Base-by-base conservation (phyloP, 139 green algal genomes). In the Ulvella scutata region DNA sequence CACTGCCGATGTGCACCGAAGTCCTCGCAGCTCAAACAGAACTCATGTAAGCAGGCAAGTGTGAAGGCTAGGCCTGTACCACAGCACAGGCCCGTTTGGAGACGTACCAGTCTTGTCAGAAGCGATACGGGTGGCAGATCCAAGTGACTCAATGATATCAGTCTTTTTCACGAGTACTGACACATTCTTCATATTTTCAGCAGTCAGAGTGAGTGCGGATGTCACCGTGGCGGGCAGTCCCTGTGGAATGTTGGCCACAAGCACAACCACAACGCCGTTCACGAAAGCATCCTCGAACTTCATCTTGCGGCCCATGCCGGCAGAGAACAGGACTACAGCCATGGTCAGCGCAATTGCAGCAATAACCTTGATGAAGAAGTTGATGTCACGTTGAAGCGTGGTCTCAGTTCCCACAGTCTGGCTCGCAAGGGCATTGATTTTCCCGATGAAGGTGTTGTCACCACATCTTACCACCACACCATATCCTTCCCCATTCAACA, bases 91-190 rank as follows among this genome's bases (percentile, higher is more conserved):
- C n/a, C n/a, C n/a, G n/a, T n/a, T 75, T 13, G 39, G 34, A 74
- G n/a, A 38, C 17, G 37, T 13, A 59, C 81, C 82, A 4, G 82
- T 87, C 72, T 87, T 87, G 78, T 87, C 82, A 4, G 43, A 79
- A 61, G 78, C 82, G 72, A 85, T 85, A 62, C 83, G 76, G 3
- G 79, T 88, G 7, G 82, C 43, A 17, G 43, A 77, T 7, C 83
- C 83, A 10, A 88, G 76, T 9, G 83, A 84, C 79, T 85, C 80
- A 38, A 85, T 79, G 62, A 82, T 82, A 72, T 80, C 75, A 33
- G 74, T 81, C n/a, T 74, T 73, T 72, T 85, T 85, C 38, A 85
- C 79, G 29, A 85, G 80, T 38, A 85, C 80, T 13, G 78, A 77
- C 31, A 61, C 74, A 37, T 82, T 77, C 17, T 43, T 59, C 21